A percentile compares a stretch with the other conserved stretches of the same genome.
Evolutionary conservation across 75 land plant species (phyloP).

Genomic region (Ceratopteris richardii): DNA sequence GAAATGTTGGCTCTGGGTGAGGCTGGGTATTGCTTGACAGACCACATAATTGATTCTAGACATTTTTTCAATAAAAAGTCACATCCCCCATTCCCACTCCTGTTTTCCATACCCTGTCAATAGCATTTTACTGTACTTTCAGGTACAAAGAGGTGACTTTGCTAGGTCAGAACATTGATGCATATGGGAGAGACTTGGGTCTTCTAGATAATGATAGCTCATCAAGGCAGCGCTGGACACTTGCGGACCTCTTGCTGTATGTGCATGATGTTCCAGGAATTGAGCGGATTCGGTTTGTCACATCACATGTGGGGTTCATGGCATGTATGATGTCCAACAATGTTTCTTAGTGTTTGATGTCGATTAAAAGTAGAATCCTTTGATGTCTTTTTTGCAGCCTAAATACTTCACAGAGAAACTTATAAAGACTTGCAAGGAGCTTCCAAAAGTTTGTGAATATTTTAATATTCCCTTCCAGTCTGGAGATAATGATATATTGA

Average conservation of each 20-base stretch:
- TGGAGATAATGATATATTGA: neutral
- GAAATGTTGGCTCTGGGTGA: conserved; percentile 5
- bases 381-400: neutral
- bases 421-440: conserved; percentile 4
- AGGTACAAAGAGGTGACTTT: conserved; percentile 8
- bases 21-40: conserved; percentile 8
- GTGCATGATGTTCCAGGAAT: conserved; percentile 9
- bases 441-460: conserved; percentile 10
- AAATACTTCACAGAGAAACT: conserved; percentile 7
- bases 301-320: conserved; percentile 1
- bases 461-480: conserved; percentile 8
- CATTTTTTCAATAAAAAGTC: too few species aligned
- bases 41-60: too few species aligned
- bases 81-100: too few species aligned
- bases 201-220: neutral
- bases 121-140: too few species aligned
- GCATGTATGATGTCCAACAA: too few species aligned
- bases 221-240: conserved; percentile 4
- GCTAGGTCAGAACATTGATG: conserved; percentile 6
- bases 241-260: conserved; percentile 4
- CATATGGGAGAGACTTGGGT: conserved; percentile 6
- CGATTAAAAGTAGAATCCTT: too few species aligned
- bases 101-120: too few species aligned
- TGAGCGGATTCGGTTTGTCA: conserved; percentile 7
- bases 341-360: too few species aligned